Percentiles rank a stretch among this genome's conserved stretches.
phyloP scores from a whole-genome alignment of 257 asterid species.

The Lycium barbarum region DNA sequence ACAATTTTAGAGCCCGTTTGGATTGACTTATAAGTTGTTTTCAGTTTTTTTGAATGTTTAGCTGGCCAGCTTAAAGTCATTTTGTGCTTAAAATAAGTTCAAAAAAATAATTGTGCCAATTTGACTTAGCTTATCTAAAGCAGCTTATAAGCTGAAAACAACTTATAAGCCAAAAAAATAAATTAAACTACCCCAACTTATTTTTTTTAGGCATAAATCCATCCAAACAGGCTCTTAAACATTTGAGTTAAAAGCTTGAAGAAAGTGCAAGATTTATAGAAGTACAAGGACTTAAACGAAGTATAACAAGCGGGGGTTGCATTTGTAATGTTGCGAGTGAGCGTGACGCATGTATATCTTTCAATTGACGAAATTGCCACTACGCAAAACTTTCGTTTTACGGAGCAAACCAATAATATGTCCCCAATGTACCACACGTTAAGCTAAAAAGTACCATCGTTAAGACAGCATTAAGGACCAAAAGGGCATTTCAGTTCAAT shows the following conservation, averaged over 20 bases:
- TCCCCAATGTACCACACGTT: not conserved
- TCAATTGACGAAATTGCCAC: constrained; percentile 9
- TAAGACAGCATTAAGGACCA: not conserved
- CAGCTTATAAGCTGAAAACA: too few relatives aligned
- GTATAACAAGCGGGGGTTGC: not conserved
- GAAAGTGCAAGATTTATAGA: not conserved
- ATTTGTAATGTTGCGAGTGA: not conserved
- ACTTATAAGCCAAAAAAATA: too few relatives aligned
- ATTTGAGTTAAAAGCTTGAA: not conserved
- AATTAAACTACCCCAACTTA: too few relatives aligned
- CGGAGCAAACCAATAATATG: constrained; percentile 3
- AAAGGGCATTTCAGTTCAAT: constrained; percentile 21
- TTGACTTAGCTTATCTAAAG: too few relatives aligned
- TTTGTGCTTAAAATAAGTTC: too few relatives aligned
- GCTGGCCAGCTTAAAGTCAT: too few relatives aligned
- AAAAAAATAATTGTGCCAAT: too few relatives aligned
- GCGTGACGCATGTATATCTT: constrained; percentile 1
- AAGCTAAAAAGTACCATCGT: not conserved
- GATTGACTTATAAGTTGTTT: too few relatives aligned
- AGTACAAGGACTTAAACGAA: not conserved
- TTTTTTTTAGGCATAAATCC: too few relatives aligned
- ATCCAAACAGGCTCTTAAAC: too few relatives aligned
- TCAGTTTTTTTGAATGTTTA: too few relatives aligned
- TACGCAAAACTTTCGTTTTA: not conserved
- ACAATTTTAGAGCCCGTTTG: too few relatives aligned